Conservation (phyloP, 2,329 filamentous ascomycete genomes). For the Ceratocystis lukuohia region DNA sequence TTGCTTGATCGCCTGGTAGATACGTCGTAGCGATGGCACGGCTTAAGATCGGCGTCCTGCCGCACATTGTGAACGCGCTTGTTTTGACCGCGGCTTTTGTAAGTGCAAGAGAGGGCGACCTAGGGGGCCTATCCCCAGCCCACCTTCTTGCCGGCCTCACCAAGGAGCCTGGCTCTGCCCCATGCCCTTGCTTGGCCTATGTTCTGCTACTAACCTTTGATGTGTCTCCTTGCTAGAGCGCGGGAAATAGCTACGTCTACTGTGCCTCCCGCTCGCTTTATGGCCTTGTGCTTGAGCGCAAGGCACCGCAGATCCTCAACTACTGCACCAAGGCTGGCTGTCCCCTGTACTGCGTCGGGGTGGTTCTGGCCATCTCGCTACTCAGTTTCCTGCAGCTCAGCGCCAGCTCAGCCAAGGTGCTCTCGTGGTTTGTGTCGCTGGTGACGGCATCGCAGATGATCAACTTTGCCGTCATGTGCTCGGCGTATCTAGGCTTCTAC, state of each 20-base stretch:
- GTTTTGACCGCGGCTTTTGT: slow-evolving; percentile 42
- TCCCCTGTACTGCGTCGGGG: slow-evolving; percentile 56
- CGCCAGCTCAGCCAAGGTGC: slow-evolving; percentile 49
- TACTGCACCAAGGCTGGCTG: slow-evolving; percentile 52
- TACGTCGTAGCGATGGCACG: slow-evolving; percentile 53
- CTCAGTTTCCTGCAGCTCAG: slow-evolving; percentile 63
- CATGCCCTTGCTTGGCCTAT: slow-evolving; percentile 27
- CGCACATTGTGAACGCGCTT: slow-evolving; percentile 61
- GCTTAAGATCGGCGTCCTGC: slow-evolving; percentile 47
- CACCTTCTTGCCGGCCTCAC: no score
- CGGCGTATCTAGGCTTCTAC: slow-evolving; percentile 60
- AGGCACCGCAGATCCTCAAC: slow-evolving; percentile 47
- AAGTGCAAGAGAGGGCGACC: not conserved
- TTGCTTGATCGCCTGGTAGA: not conserved
- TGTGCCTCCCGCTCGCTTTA: slow-evolving; percentile 56
- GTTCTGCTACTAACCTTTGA: slow-evolving; percentile 24
- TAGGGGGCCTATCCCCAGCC: no score
- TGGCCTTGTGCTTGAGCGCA: slow-evolving; percentile 53
- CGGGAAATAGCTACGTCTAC: slow-evolving; percentile 52
- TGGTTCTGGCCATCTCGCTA: slow-evolving; percentile 54
- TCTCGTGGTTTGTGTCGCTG: slow-evolving; percentile 57
- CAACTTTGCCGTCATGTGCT: slow-evolving; percentile 56
- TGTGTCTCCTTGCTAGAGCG: slow-evolving; percentile 24
- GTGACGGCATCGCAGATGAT: slow-evolving; percentile 63
- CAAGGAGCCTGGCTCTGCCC: no score